Evolutionary conservation across 345 rosid species (phyloP).

Genomic region (Hibiscus tridactylites): DNA sequence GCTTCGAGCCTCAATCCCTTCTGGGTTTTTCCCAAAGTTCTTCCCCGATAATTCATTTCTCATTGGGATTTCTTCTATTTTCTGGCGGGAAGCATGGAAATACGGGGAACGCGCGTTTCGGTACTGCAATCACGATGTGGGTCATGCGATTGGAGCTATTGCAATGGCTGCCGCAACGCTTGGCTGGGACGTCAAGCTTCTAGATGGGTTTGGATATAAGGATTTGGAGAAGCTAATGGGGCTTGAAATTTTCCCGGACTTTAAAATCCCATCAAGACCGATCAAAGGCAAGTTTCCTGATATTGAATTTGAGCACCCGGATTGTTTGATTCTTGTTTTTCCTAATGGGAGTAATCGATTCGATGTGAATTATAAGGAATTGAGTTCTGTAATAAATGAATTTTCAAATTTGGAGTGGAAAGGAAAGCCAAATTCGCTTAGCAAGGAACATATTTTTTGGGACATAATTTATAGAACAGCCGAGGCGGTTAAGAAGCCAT

Average conservation of each 20-base stretch:
- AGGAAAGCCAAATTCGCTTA: constrained; percentile 60
- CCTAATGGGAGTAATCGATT: constrained; percentile 35
- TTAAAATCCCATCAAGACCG: constrained; percentile 31
- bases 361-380: constrained; percentile 35
- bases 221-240: constrained; percentile 59
- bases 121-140: constrained; percentile 85
- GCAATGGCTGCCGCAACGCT: constrained; percentile 71
- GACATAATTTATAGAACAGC: constrained; percentile 69
- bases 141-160: constrained; percentile 73
- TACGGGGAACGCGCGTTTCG: constrained; percentile 83
- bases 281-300: constrained; percentile 44
- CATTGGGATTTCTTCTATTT: constrained; percentile 60
- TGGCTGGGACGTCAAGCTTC: constrained; percentile 89
- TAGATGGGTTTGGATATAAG: constrained; percentile 62
- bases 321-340: constrained; percentile 67
- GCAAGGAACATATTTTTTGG: constrained; percentile 78
- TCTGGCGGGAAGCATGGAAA: constrained; percentile 97
- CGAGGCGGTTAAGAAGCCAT: constrained; percentile 59
- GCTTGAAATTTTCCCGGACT: constrained; percentile 32
- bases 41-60: constrained; percentile 57
- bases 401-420: constrained; percentile 53
- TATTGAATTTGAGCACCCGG: constrained; percentile 81
- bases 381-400: constrained; percentile 29
- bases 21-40: constrained; percentile 30
- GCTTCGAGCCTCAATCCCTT: constrained; percentile 53